Conservation (phyloP, 2,329 filamentous ascomycete species). For the Pseudocercospora macadamiae region DNA sequence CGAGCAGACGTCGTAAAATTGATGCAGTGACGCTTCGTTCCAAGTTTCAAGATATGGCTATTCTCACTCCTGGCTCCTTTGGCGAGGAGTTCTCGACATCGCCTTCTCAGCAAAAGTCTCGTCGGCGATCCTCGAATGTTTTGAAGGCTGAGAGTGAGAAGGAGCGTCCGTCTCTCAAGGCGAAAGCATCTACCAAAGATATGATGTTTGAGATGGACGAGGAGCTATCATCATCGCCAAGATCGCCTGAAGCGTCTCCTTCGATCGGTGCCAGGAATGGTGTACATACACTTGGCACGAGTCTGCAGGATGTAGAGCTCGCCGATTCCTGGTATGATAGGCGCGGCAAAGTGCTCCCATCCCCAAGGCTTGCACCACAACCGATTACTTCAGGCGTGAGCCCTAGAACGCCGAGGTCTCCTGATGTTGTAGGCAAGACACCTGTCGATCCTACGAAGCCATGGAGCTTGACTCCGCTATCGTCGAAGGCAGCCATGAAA, state of each 20-base stretch:
- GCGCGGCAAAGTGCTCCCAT: conserved; percentile 43
- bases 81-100: conserved; percentile 61
- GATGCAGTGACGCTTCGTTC: conserved; percentile 74
- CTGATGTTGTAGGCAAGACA: conserved; percentile 28
- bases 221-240: conserved; percentile 48
- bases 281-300: conserved; percentile 26
- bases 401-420: conserved; percentile 38
- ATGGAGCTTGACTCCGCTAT: conserved; percentile 59
- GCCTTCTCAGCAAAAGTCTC: conserved; percentile 49
- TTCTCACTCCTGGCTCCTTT: conserved; percentile 62
- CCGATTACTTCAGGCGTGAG: conserved; percentile 34
- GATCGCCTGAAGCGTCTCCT: conserved; percentile 29
- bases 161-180: conserved; percentile 65
- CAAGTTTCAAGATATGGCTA: conserved; percentile 67
- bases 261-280: conserved; percentile 32
- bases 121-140: conserved; percentile 45
- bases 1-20: conserved; percentile 69
- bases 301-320: conserved; percentile 9
- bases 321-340: conserved; percentile 44
- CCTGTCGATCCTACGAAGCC: conserved; percentile 43
- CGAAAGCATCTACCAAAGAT: conserved; percentile 71
- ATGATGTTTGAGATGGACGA: conserved; percentile 96
- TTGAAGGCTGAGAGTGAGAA: conserved; percentile 46
- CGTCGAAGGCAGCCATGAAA: conserved; percentile 68
- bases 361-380: conserved; percentile 32